Evolutionary conservation across 2,329 filamentous ascomycete species (phyloP), one percentile per base, ranked within the genome.

Genomic region (Paradendryphiella salina): DNA sequence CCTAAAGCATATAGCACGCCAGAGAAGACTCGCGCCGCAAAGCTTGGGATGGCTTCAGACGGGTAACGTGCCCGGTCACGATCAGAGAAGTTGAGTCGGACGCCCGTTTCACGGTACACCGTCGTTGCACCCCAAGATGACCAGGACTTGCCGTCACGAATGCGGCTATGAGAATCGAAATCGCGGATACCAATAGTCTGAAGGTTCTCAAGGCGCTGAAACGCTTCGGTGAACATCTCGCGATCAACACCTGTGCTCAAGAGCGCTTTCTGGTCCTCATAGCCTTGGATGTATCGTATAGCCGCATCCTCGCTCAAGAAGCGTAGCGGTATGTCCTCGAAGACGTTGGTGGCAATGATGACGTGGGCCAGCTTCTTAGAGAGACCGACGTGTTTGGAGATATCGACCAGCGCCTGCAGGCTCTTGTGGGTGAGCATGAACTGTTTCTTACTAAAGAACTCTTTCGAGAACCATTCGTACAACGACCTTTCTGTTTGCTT

Each of bases 381-480:
- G 1, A 77, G 63, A 26, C 66, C 69, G 18, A 57, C 60, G 52
- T 77, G 70, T 35, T 72, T 67, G 9, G 75, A 70, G 42, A 77
- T 77, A 41, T 72, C 72, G 28, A 75, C 46, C 11, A 86, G 73
- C 0, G 79, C 75, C 44, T 80, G 76, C 8, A 87, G 72, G 59
- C 84, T 87, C 57, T 76, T 70, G 28, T 81, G 73, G 1, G 79
- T 80, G 46, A 86, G 58, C 80, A 86, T 85, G 70, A 87, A 88
- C 63, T 87, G 84, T 61, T 81, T 82, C 66, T 83, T 84, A 42
- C 74, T 76, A 70, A 89, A 88, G 75, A 85, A 88, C 56, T 86
- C 84, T 18, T 74, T 74, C 21, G 79, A 75, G 59, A 87, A 88
- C 28, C 75, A 75, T 40, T 77, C 73, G 67, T 82, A 82, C 10